Evolutionary conservation across 2,329 filamentous ascomycete genomes (phyloP), one percentile per base, ranked within the genome.

Genomic region (Colletotrichum truncatum): DNA sequence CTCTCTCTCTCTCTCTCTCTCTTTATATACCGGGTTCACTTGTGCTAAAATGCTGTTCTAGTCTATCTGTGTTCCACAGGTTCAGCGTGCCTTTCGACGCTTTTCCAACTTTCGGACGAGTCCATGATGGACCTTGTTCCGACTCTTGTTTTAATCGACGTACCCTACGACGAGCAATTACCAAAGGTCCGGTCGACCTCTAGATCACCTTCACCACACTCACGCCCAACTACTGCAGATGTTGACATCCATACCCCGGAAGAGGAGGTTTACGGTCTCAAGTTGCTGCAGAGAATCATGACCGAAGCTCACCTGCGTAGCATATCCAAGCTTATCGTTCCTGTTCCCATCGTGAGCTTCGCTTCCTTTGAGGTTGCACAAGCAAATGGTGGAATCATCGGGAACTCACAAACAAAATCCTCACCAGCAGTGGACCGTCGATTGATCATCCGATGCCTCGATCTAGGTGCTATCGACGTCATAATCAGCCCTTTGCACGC

Each of bases 381-480:
- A 8, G 64, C 70, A 26, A 73, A 69, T 56, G 73, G 76, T n/a
- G 34, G 49, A 76, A 76, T 64, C 8, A 26, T 34, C 46, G 45
- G 53, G 14, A 26, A 63, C 7, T 23, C 18, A 43, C 51, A 66
- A 18, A 39, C 60, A 7, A 64, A 57, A 46, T 25, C 28, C 7
- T 55, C 59, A 23, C n/a, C 32, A 10, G 71, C 78, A 25, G 75
- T 77, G 26, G 82, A 83, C 65, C 80, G 76, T 64, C 72, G 72
- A 61, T 76, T 86, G 57, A 83, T 94, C 66, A 87, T 90, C 70
- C 88, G 85, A 71, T 97, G 93, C 73, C 80, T 98, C 23, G 93
- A 97, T 73, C 88, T 92, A 4, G 96, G 96, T 34, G 95, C 95
- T 10, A 85, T 92, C 28, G 95, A 98, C 77, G 93, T 97, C 51